phyloP scores from a whole-genome alignment of 441 rosid species.

The Corymbia citriodora region DNA sequence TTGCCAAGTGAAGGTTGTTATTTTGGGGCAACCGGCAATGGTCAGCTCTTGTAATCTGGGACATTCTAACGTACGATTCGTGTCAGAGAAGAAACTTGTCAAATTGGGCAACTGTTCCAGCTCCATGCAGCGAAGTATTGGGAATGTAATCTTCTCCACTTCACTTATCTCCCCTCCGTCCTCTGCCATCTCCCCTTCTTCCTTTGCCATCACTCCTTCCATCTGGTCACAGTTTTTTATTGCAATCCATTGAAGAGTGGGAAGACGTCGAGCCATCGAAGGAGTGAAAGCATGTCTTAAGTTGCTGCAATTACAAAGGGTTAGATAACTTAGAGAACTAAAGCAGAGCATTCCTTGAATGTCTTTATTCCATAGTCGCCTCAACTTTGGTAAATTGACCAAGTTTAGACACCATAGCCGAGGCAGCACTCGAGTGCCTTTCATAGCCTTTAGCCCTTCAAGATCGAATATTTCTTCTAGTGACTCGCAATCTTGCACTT shows the following conservation, averaged over 20 bases:
- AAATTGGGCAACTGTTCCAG: accelerated
- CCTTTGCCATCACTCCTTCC: not conserved
- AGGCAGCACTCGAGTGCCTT: accelerated
- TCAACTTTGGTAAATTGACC: not conserved
- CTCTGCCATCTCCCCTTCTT: no score
- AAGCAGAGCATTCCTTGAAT: accelerated
- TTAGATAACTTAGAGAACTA: no score
- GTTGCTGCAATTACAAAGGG: accelerated
- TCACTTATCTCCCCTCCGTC: accelerated
- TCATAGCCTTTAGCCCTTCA: accelerated
- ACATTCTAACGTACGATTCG: accelerated
- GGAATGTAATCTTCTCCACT: no score
- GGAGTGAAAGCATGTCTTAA: accelerated
- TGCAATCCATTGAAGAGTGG: not conserved
- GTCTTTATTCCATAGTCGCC: not conserved
- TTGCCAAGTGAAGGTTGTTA: no score
- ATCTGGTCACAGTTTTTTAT: accelerated
- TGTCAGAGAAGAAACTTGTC: accelerated
- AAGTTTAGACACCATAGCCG: not conserved
- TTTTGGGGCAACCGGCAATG: no score
- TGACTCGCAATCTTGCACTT: accelerated
- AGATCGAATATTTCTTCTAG: accelerated
- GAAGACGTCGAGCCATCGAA: not conserved
- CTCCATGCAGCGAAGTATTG: accelerated
- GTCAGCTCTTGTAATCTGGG: accelerated